Conservation (phyloP, 2,329 filamentous ascomycete species). For the Botrytis medusae region DNA sequence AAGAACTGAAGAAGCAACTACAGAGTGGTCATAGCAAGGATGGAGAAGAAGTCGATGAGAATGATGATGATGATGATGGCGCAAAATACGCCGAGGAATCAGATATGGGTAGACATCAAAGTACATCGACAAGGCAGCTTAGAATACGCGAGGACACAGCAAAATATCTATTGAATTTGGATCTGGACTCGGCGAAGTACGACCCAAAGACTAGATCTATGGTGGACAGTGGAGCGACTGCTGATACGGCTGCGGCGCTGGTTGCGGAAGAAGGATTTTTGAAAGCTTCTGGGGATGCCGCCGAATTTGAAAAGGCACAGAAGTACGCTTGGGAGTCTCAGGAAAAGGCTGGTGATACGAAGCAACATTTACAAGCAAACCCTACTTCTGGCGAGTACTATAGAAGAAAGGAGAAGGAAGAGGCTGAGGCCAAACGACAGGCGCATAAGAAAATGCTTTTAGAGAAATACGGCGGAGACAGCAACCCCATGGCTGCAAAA, state of each 20-base stretch:
- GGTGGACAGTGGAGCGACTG: slow-evolving; percentile 78
- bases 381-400: slow-evolving; percentile 87
- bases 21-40: slow-evolving; percentile 47
- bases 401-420: slow-evolving; percentile 76
- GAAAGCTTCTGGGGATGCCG: slow-evolving; percentile 83
- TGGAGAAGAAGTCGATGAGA: slow-evolving; percentile 52
- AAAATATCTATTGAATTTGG: slow-evolving; percentile 92
- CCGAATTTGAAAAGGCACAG: slow-evolving; percentile 87
- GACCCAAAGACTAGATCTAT: slow-evolving; percentile 94
- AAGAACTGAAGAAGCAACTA: slow-evolving; percentile 64
- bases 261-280: slow-evolving; percentile 94
- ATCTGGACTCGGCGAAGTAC: slow-evolving; percentile 95
- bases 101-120: slow-evolving; percentile 93
- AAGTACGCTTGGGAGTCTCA: slow-evolving; percentile 94
- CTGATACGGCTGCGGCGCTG: slow-evolving; percentile 75
- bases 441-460: slow-evolving; percentile 68
- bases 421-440: slow-evolving; percentile 66
- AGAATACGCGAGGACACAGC: slow-evolving; percentile 94
- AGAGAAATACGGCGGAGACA: slow-evolving; percentile 78
- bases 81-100: slow-evolving; percentile 88
- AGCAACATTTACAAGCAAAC: slow-evolving; percentile 90
- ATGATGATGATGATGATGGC: slow-evolving; percentile 56
- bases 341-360: slow-evolving; percentile 74
- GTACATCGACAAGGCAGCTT: slow-evolving; percentile 85
- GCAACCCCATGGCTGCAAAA: slow-evolving; percentile 57